Evolutionary conservation across 2,329 filamentous ascomycete genomes (phyloP).

Genomic region (Hypoxylon sp.): DNA sequence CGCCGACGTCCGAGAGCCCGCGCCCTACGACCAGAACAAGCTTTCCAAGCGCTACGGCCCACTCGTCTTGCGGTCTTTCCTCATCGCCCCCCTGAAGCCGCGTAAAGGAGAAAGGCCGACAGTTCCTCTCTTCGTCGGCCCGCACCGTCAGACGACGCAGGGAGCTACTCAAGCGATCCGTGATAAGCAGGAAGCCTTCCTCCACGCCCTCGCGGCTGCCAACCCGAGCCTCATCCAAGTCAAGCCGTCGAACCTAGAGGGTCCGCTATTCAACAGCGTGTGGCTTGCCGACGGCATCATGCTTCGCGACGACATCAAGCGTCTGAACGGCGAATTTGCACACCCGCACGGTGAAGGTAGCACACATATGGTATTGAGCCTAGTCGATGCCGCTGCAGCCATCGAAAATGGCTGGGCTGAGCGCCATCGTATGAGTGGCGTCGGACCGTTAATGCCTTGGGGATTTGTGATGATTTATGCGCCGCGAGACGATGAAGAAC

Average conservation of each 20-base stretch:
- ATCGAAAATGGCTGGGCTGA: slow-evolving; percentile 58
- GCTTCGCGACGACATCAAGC: slow-evolving; percentile 20
- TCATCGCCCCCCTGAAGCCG: slow-evolving; percentile 32
- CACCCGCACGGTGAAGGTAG: slow-evolving; percentile 59
- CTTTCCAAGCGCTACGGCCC: slow-evolving; percentile 49
- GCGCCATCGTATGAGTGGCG: slow-evolving; percentile 57
- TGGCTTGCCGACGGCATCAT: slow-evolving; percentile 33
- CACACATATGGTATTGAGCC: slow-evolving; percentile 57
- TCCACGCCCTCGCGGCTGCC: slow-evolving; percentile 42
- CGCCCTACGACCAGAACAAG: slow-evolving; percentile 47
- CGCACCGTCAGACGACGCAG: slow-evolving; percentile 57
- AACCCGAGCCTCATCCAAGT: slow-evolving; percentile 51
- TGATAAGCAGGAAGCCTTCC: slow-evolving; percentile 48
- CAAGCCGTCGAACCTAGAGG: slow-evolving; percentile 54
- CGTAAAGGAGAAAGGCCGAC: slow-evolving; percentile 51
- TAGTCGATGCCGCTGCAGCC: slow-evolving; percentile 56
- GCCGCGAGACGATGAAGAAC: slow-evolving; percentile 57
- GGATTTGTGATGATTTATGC: slow-evolving; percentile 59
- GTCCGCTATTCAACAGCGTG: slow-evolving; percentile 50
- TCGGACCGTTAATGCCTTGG: slow-evolving; percentile 49
- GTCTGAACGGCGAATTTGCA: slow-evolving; percentile 53
- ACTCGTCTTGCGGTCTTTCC: slow-evolving; percentile 48
- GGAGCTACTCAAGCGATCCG: slow-evolving; percentile 28
- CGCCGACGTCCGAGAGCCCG: slow-evolving; percentile 53
- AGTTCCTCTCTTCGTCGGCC: slow-evolving; percentile 55